A percentile compares a stretch with the other conserved stretches of the same genome.
Evolutionary conservation across 2,329 filamentous ascomycete genomes (phyloP).

Genomic region (Aureobasidium sp.): DNA sequence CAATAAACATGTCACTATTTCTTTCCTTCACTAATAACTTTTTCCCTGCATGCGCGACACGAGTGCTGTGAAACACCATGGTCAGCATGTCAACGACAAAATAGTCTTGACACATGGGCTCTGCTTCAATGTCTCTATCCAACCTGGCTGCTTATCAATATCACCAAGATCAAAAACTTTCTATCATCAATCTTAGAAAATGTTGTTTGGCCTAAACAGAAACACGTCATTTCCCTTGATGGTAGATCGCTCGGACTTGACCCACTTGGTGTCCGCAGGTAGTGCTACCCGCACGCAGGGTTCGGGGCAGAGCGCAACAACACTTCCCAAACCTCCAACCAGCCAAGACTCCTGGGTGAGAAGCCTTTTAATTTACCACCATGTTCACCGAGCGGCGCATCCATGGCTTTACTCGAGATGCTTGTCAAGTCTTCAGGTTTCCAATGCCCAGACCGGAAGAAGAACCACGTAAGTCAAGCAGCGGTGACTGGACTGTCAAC

Average conservation of each 20-base stretch:
- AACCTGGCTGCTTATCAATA: background rate
- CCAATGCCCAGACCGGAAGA: background rate
- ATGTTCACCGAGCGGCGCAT: conserved; percentile 11
- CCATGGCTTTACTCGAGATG: conserved; percentile 6
- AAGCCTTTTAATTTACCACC: conserved; percentile 17
- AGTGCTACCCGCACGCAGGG: conserved; percentile 14
- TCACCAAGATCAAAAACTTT: background rate
- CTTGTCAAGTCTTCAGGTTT: background rate
- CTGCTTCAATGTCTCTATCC: background rate
- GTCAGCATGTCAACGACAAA: no score
- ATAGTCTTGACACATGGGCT: background rate
- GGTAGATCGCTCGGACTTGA: conserved; percentile 12
- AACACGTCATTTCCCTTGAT: conserved; percentile 16
- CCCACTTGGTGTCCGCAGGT: conserved; percentile 15
- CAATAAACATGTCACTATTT: conserved; percentile 16
- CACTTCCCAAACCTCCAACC: conserved; percentile 3
- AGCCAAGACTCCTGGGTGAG: conserved; percentile 12
- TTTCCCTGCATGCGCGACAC: background rate
- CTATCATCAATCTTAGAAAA: background rate
- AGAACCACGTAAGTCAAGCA: background rate
- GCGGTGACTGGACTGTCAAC: conserved; percentile 2
- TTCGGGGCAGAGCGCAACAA: background rate
- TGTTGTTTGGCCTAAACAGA: conserved; percentile 11
- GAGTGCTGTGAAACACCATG: background rate
- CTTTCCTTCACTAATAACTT: background rate